These are phyloP conservation scores for Populus tomentosa DNA, from an alignment of 441 rosid genomes.

Conservation along the genomic window DNA sequence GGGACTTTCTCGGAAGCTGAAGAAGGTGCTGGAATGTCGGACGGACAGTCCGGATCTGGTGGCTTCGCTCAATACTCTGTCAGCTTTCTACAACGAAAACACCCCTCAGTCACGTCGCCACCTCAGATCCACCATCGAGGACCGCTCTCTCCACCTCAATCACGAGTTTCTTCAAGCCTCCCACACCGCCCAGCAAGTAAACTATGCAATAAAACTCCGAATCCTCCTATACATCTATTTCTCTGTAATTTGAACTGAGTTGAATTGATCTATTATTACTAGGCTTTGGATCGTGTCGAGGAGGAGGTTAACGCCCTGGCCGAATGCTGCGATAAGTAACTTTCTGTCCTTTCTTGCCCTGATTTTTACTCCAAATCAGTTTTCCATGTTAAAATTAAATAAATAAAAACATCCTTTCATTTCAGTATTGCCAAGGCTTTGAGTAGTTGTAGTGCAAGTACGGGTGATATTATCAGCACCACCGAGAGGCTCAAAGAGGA, in stretches of 20 bases:
- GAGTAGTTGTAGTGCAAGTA: constrained; percentile 77
- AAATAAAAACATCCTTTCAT: background rate
- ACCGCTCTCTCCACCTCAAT: constrained; percentile 86
- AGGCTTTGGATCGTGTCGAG: constrained; percentile 93
- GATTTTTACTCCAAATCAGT: background rate
- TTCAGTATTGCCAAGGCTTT: constrained; percentile 78
- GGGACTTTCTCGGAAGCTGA: constrained; percentile 87
- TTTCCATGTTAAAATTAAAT: background rate
- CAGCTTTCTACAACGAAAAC: constrained; percentile 80
- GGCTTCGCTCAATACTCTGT: constrained; percentile 79
- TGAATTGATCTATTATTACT: background rate
- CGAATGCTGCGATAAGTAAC: constrained; percentile 85
- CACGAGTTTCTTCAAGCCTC: constrained; percentile 80
- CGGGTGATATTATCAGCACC: constrained; percentile 80
- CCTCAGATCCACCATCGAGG: constrained; percentile 96
- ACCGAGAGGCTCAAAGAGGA: constrained; percentile 93
- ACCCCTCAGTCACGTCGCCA: constrained; percentile 89
- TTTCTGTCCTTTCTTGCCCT: background rate
- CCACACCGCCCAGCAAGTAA: constrained; percentile 60
- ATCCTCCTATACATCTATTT: background rate
- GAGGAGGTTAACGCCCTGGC: constrained; percentile 86
- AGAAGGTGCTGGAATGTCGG: constrained; percentile 87
- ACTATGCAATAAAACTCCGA: background rate
- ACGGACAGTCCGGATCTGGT: constrained; percentile 84
- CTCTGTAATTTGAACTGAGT: background rate